phyloP scores from a whole-genome alignment of 2,329 filamentous ascomycete genomes.

The Venturiaceae sp. region DNA sequence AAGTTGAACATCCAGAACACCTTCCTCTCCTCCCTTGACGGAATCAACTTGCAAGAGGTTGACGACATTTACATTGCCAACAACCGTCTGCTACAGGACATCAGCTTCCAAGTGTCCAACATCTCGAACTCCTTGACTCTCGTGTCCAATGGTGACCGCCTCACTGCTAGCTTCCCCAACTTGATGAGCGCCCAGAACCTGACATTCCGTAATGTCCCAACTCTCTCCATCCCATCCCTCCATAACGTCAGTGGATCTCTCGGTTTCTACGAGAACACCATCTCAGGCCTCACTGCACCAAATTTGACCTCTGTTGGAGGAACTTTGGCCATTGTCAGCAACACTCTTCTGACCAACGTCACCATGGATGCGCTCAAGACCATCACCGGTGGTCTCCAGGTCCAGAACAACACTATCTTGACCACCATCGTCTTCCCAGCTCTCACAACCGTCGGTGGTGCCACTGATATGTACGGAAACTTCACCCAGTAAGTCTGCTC shows the following conservation, averaged over 20 bases:
- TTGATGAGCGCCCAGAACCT: slow-evolving; percentile 70
- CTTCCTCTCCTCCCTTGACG: slow-evolving; percentile 62
- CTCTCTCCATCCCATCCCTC: slow-evolving; percentile 64
- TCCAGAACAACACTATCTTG: slow-evolving; percentile 84
- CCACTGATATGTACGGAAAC: slow-evolving; percentile 75
- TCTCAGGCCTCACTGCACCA: slow-evolving; percentile 50
- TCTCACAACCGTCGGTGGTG: slow-evolving; percentile 63
- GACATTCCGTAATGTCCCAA: slow-evolving; percentile 71
- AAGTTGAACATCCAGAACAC: slow-evolving; percentile 78
- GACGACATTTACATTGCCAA: slow-evolving; percentile 75
- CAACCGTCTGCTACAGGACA: slow-evolving; percentile 69
- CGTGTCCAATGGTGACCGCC: slow-evolving; percentile 66
- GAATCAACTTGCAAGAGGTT: slow-evolving; percentile 70
- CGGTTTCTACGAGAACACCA: slow-evolving; percentile 73
- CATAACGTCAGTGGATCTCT: slow-evolving; percentile 65
- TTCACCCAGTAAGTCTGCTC: slow-evolving; percentile 63
- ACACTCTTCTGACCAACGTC: slow-evolving; percentile 58
- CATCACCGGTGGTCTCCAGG: slow-evolving; percentile 69
- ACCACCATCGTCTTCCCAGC: slow-evolving; percentile 54
- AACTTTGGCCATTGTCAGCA: slow-evolving; percentile 48
- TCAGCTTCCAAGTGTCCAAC: slow-evolving; percentile 70
- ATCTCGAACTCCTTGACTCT: slow-evolving; percentile 63
- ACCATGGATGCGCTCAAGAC: slow-evolving; percentile 58
- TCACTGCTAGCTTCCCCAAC: slow-evolving; percentile 67
- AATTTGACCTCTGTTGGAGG: slow-evolving; percentile 61